Evolutionary conservation across 2,329 filamentous ascomycete species (phyloP).

Genomic region (Aspergillus alliaceus): DNA sequence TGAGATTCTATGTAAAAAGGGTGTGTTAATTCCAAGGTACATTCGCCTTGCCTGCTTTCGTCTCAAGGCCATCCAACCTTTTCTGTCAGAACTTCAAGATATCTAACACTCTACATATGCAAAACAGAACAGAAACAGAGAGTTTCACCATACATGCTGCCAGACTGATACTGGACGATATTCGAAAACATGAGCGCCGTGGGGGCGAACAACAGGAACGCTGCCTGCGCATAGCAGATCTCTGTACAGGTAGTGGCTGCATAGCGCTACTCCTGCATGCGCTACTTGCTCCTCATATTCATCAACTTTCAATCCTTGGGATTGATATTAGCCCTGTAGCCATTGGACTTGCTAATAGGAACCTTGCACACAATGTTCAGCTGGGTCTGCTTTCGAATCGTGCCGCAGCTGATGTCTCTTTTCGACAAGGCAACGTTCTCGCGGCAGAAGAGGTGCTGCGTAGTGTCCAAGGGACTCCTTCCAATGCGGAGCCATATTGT

Average conservation of each 20-base stretch:
- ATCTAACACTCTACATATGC: background rate
- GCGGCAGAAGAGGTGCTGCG: constrained; percentile 17
- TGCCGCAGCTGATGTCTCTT: constrained; percentile 40
- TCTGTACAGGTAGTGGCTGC: constrained; percentile 90
- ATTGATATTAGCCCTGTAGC: constrained; percentile 72
- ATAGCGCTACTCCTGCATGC: constrained; percentile 76
- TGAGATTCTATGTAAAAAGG: constrained; percentile 72
- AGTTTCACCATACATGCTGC: constrained; percentile 62
- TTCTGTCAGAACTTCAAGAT: background rate
- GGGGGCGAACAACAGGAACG: background rate
- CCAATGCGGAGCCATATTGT: constrained; percentile 20
- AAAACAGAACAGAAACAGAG: constrained; percentile 65
- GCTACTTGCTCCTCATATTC: constrained; percentile 50
- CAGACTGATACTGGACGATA: constrained; percentile 37
- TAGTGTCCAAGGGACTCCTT: background rate
- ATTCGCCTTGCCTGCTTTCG: background rate
- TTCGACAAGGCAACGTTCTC: constrained; percentile 50
- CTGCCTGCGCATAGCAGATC: constrained; percentile 67
- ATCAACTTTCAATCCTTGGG: constrained; percentile 58
- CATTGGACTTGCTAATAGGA: constrained; percentile 64
- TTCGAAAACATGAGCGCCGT: background rate
- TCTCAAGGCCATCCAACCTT: background rate
- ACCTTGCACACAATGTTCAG: constrained; percentile 56
- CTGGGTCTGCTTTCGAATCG: constrained; percentile 24
- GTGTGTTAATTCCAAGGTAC: constrained; percentile 79